Base-by-base conservation (phyloP, 139 green algal genomes). In the Yamagishiella unicocca region DNA sequence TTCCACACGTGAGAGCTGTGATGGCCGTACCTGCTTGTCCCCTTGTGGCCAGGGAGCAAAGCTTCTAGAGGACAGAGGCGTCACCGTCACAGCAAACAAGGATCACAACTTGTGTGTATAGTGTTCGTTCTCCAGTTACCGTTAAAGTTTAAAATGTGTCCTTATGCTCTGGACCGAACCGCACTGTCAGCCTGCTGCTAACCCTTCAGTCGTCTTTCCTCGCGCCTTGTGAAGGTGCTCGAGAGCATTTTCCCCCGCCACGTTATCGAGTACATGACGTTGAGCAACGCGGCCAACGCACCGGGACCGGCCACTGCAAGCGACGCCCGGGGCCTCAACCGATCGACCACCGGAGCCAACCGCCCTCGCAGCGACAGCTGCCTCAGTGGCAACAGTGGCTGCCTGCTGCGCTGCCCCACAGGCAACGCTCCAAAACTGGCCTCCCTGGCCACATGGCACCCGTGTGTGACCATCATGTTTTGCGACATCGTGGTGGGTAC, bases 201-300 rank as follows among this genome's bases (percentile, higher is more conserved):
- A 12, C 50, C 12, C 17, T 58, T 58, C 50, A 17, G 12, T 25
- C 8, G 29, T 53, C 14, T 76, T 14, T 33, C n/a, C n/a, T 72
- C 6, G 4, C n/a, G 8, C 8, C n/a, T 9, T 17, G 3, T n/a
- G 40, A 45, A 82, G 74, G n/a, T 82, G 31, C 74, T 82, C 25
- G 74, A 82, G 74, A 66, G 46, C 45, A 66, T 82, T 43, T 82
- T 43, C 74, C 74, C 74, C 9, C 45, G 74, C 12, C 74, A 82
- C 46, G 74, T 82, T 12, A 82, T 82, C 29, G 72, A 80, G 72
- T 80, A 80, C 43, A 55, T 80, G 5, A 37, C 68, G 8, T 21
- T 76, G 19, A 46, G 37, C 37, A 6, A 53, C 37, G 17, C 68
- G 2, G 68, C n/a, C 17, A n/a, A 29, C 17, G n/a, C n/a, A 22